Evolutionary conservation across 345 rosid genomes (phyloP).

Genomic region (Sisymbrium altissimum): DNA sequence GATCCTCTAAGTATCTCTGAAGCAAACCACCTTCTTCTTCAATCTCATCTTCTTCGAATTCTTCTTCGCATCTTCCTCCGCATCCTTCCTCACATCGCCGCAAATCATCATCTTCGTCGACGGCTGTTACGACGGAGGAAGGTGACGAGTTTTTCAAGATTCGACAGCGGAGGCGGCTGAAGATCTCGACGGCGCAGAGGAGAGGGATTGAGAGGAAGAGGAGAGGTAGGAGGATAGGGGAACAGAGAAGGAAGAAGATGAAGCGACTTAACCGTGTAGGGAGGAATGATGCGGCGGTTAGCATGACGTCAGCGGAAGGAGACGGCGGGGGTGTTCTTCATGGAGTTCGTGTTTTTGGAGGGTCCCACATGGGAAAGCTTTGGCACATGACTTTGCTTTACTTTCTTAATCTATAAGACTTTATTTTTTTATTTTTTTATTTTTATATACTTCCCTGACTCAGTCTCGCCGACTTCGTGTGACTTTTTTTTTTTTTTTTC

Average conservation of each 20-base stretch:
- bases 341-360: not conserved
- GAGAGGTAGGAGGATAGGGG: constrained; percentile 57
- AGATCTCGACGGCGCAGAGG: constrained; percentile 49
- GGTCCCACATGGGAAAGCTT: constrained; percentile 1
- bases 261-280: constrained; percentile 47
- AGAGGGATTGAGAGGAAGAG: constrained; percentile 51
- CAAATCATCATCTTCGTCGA: constrained; percentile 35
- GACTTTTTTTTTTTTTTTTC: not conserved
- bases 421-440: no score
- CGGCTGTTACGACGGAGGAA: not conserved
- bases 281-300: constrained; percentile 43
- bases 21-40: constrained; percentile 42
- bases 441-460: not conserved
- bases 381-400: constrained; percentile 14
- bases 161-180: constrained; percentile 33
- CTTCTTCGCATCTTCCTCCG: constrained; percentile 8
- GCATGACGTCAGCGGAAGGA: constrained; percentile 33
- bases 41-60: constrained; percentile 17
- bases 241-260: constrained; percentile 47
- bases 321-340: not conserved
- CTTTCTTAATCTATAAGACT: not conserved
- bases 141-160: not conserved
- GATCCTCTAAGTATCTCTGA: constrained; percentile 69
- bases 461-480: not conserved
- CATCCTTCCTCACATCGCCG: constrained; percentile 54